Conservation (phyloP, 2,329 filamentous ascomycete species). For the Alternaria gaisen region DNA sequence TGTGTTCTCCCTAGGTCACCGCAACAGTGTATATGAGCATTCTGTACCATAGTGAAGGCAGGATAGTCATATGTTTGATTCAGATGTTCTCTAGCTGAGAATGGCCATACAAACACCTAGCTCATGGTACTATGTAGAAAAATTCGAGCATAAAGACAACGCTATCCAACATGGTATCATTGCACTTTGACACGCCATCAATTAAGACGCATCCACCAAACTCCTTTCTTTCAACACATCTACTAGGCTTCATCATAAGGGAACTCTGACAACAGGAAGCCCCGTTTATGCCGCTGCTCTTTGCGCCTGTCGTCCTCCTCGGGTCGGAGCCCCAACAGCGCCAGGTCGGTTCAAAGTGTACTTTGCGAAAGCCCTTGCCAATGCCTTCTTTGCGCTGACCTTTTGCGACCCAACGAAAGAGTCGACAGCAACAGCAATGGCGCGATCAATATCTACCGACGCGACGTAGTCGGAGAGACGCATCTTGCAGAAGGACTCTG, state of each 20-base stretch:
- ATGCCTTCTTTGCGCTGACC: constrained; percentile 95
- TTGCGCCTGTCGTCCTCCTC: constrained; percentile 40
- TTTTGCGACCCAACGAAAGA: constrained; percentile 97
- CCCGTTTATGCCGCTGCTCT: constrained; percentile 38
- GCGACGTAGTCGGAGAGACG: constrained; percentile 95
- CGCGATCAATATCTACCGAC: constrained; percentile 89
- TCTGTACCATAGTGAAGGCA: neutral
- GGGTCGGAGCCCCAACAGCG: constrained; percentile 44
- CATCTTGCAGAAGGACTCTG: constrained; percentile 96
- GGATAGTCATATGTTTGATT: neutral
- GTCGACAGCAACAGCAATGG: constrained; percentile 95
- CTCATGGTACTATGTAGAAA: neutral
- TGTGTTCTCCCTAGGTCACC: no score
- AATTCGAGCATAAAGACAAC: neutral
- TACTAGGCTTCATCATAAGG: constrained; percentile 6
- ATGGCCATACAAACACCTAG: neutral
- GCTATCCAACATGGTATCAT: constrained; percentile 27
- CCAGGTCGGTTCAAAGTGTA: constrained; percentile 67
- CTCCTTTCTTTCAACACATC: constrained; percentile 8
- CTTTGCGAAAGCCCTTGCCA: constrained; percentile 94
- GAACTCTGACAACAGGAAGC: neutral
- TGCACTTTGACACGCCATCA: constrained; percentile 15
- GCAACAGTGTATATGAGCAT: neutral
- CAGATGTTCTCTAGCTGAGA: neutral
- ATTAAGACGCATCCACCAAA: constrained; percentile 10